Evolutionary conservation across 1,284 basidiomycete genomes (phyloP).

Genomic region (Heterobasidion irregulare): DNA sequence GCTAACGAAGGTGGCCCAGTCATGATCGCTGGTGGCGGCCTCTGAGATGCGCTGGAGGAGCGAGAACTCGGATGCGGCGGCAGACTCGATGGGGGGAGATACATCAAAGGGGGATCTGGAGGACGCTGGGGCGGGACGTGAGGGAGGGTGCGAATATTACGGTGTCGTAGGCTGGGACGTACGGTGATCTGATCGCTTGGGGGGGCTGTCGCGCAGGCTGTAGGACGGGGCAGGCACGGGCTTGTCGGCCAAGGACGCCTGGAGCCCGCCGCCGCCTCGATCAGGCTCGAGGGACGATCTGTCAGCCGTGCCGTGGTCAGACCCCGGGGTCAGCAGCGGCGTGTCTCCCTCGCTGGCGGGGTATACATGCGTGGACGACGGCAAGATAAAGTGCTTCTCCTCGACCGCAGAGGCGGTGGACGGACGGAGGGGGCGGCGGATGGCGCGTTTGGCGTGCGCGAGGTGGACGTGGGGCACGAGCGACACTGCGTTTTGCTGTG

Average conservation of each 20-base stretch:
- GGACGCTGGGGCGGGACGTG: neutral
- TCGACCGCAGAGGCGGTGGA: constrained; percentile 31
- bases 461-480: constrained; percentile 14
- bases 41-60: constrained; percentile 10
- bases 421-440: constrained; percentile 1
- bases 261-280: too few relatives aligned
- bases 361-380: constrained; percentile 4
- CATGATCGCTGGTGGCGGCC: constrained; percentile 34
- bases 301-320: neutral
- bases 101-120: neutral
- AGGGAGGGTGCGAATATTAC: too few relatives aligned
- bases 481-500: constrained; percentile 14
- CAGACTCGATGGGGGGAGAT: neutral
- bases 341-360: constrained; percentile 8
- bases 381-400: constrained; percentile 15
- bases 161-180: too few relatives aligned
- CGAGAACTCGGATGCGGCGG: constrained; percentile 13
- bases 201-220: too few relatives aligned
- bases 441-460: constrained; percentile 8
- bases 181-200: too few relatives aligned
- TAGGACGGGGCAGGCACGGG: too few relatives aligned
- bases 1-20: constrained; percentile 71
- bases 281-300: too few relatives aligned
- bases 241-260: too few relatives aligned
- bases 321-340: neutral